Evolutionary conservation across 2,329 filamentous ascomycete species (phyloP).

Genomic region (Xylariaceae sp.): DNA sequence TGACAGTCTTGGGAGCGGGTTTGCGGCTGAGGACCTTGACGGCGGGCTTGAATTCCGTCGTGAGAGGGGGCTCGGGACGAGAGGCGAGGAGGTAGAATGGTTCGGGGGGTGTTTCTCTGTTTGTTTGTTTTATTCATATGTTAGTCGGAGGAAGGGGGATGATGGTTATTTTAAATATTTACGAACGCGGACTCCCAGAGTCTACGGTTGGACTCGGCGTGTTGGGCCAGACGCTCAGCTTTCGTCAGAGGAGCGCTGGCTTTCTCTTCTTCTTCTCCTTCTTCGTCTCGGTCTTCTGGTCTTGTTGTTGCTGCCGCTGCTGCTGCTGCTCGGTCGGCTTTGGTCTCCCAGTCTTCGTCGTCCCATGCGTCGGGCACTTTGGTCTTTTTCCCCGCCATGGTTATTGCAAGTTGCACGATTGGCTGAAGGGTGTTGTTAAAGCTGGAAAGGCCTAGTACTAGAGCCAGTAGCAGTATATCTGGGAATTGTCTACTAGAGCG

Average conservation of each 20-base stretch:
- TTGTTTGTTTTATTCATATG: too few relatives aligned
- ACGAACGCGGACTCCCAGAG: constrained; percentile 84
- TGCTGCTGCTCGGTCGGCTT: constrained; percentile 56
- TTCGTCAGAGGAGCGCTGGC: constrained; percentile 52
- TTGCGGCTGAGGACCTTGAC: constrained; percentile 84
- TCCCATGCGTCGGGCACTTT: constrained; percentile 77
- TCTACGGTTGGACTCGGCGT: constrained; percentile 76
- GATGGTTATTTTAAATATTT: too few relatives aligned
- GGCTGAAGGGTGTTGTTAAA: background rate
- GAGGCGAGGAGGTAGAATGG: constrained; percentile 68
- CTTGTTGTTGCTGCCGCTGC: constrained; percentile 34
- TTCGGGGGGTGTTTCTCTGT: constrained; percentile 63
- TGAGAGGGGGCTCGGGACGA: constrained; percentile 50
- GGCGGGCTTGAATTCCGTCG: constrained; percentile 68
- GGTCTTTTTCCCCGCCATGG: constrained; percentile 15
- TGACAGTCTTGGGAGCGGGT: constrained; percentile 55
- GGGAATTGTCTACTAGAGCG: too few relatives aligned
- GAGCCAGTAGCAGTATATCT: too few relatives aligned
- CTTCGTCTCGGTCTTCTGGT: too few relatives aligned
- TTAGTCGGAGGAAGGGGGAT: too few relatives aligned
- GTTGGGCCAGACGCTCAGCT: constrained; percentile 71
- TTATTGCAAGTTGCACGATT: background rate
- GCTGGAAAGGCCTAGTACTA: too few relatives aligned
- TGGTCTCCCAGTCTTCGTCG: constrained; percentile 75
- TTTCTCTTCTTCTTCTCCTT: constrained; percentile 28